Percentiles rank a stretch among this genome's conserved stretches.
Evolutionary conservation across 2,329 filamentous ascomycete genomes (phyloP).

Genomic region (Dichotomopilus funicola): DNA sequence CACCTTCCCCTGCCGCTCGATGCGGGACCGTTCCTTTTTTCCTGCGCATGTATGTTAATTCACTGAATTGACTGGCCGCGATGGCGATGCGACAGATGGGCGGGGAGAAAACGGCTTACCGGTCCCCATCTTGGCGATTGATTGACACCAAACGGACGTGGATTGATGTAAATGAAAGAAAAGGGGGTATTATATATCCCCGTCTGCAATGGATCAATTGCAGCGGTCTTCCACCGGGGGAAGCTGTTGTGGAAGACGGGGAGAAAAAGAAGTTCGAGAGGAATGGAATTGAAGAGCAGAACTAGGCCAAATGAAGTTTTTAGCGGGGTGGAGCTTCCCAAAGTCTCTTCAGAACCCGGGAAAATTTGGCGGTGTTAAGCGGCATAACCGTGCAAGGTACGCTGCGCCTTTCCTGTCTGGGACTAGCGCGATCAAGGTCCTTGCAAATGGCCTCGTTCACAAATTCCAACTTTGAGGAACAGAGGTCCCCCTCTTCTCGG

Average conservation of each 20-base stretch:
- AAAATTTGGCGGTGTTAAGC: slow-evolving; percentile 21
- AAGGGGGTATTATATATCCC: slow-evolving; percentile 8
- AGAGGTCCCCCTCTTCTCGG: not conserved
- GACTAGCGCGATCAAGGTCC: slow-evolving; percentile 8
- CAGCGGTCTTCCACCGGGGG: slow-evolving; percentile 17
- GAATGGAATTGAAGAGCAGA: not conserved
- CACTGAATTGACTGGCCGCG: slow-evolving; percentile 20
- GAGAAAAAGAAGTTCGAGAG: slow-evolving; percentile 13
- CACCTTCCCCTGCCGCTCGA: slow-evolving; percentile 80
- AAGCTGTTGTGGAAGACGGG: slow-evolving; percentile 17
- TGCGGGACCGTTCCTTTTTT: slow-evolving; percentile 85
- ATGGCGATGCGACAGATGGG: not conserved
- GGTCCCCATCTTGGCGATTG: slow-evolving; percentile 23
- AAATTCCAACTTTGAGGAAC: slow-evolving; percentile 16
- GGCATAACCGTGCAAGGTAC: slow-evolving; percentile 15
- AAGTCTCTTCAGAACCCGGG: slow-evolving; percentile 7
- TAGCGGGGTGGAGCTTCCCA: slow-evolving; percentile 20
- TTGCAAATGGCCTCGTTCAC: slow-evolving; percentile 13
- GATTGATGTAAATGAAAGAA: slow-evolving; percentile 4
- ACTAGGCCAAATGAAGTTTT: slow-evolving; percentile 21
- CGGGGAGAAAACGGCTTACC: slow-evolving; percentile 12
- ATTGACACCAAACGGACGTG: slow-evolving; percentile 4
- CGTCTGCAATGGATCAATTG: slow-evolving; percentile 14
- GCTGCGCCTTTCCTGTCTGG: slow-evolving; percentile 5
- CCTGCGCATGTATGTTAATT: slow-evolving; percentile 40